Base-by-base conservation (phyloP, 306 rosid genomes). In the Carpinus fangiana region DNA sequence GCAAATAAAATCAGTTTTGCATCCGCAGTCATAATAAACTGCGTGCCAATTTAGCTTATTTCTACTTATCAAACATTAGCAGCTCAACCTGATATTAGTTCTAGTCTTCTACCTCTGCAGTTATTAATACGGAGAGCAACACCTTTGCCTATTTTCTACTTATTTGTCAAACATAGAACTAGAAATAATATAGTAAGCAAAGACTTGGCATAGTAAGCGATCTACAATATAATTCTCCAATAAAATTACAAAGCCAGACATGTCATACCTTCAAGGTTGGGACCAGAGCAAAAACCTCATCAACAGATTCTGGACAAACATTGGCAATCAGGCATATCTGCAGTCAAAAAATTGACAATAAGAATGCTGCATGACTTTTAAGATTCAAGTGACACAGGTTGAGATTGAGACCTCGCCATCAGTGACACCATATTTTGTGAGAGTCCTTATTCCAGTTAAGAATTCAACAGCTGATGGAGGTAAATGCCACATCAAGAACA, bases 291-390 rank as follows among this genome's bases (percentile, higher is more conserved):
- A 86, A 90, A 78, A 81, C 91, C 84, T 93, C 99, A 56, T 95
- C 97, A 31, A 54, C 70, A 47, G 89, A 82, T 74, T 90, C 93
- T 36, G 98, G 99, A 78, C 89, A 92, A 60, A 88, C 84, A 80
- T 95, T 91, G 47, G 93, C 97, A 80, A 91, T 91, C 83, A 92
- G 85, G 75, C 93, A 87, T 67, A 93, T 83, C 99, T 95, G 93
- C 85, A 74, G 79, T 38, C 60, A 76, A 73, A 86, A 76, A 80
- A 72, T 41, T 31, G 16, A 70, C 16, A 59, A 80, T 76, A 87
- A 59, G 62, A 78, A 60, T 50, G 78, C 47, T 45, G 64, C 71
- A 81, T 20, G 75, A 56, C 47, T 67, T 20, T 7, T 31, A 36
- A 72, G 72, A 81, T 79, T 34, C 36, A 81, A 45, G 67, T 31